phyloP scores from a whole-genome alignment of 345 rosid genomes.

The Raphanus sativus region DNA sequence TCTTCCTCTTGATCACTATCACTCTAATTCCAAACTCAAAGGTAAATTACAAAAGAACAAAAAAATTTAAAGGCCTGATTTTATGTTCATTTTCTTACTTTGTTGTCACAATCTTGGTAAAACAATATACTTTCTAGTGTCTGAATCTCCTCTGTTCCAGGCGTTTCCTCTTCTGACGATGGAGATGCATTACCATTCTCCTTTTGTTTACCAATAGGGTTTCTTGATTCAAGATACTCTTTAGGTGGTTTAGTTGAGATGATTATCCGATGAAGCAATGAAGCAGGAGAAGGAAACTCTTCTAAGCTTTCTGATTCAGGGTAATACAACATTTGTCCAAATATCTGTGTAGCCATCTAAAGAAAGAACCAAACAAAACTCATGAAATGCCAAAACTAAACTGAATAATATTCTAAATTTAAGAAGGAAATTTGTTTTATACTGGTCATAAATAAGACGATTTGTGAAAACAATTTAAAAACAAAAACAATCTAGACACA shows the following conservation, averaged over 20 bases:
- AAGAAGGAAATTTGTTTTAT: too few relatives aligned
- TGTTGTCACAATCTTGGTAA: not conserved
- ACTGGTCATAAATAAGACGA: too few relatives aligned
- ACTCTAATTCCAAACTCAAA: not conserved
- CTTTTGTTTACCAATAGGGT: not conserved
- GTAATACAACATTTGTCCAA: not conserved
- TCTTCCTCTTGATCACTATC: not conserved
- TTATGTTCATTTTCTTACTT: not conserved
- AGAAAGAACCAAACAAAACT: not conserved
- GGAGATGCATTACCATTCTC: not conserved
- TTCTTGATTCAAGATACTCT: not conserved
- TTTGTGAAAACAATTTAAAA: too few relatives aligned
- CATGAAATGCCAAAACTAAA: not conserved
- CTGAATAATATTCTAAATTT: not conserved
- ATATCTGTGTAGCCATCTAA: not conserved
- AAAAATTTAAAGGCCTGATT: not conserved
- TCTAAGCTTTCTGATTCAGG: not conserved
- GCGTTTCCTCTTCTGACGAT: not conserved
- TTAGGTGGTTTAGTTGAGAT: not conserved
- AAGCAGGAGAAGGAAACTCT: slow-evolving; percentile 1
- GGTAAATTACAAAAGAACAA: not conserved
- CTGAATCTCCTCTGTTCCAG: not conserved
- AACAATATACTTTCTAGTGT: not conserved
- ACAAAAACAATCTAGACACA: not conserved
- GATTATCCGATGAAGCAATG: not conserved